Evolutionary conservation across 208 protist species (phyloP), one percentile per base, ranked within the genome.

Genomic region (Eutreptiella sp.): DNA sequence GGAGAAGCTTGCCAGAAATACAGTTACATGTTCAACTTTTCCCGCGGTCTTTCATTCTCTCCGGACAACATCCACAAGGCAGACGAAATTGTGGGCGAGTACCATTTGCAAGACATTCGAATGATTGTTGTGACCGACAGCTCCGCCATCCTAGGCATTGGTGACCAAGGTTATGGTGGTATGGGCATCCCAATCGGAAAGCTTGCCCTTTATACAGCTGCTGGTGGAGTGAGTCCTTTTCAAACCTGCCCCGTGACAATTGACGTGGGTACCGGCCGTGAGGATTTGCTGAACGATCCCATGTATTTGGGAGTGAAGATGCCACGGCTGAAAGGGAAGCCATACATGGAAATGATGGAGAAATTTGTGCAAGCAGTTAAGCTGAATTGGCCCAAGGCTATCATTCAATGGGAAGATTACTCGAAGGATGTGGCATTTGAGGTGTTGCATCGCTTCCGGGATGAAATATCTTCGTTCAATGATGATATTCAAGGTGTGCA

Each of bases 401-500:
- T 85, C 14, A 59, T 95, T 16, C 90, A 97, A 84, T 97, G 95
- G 50, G 94, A 97, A 74, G 94, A 98, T 76, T 95, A 97, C 68
- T 79, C 73, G 53, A 95, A 88, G 69, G 81, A 86, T 64, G 79
- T 94, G 68, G 88, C 82, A 62, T 96, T 95, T 66, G 73, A 83
- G 31, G 77, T 98, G 38, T 77, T 98, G 2, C 80, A 90, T 53
- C 69, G 77, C 53, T 97, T 95, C 75, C 74, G 87, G 48, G 73
- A 92, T 58, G 79, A 84, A 67, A 79, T 84, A 62, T 73, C 82
- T 48, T 95, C 83, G 73, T 98, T 98, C 85, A 98, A 98, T 70
- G 94, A 98, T 60, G 94, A 98, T 77, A 97, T 98, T 45, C 94
- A 97, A 79, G 93, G 91, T 59, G n/a, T n/a, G n/a, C n/a, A n/a